Evolutionary conservation across 148 eudicot genomes (phyloP).

Genomic region (Selenicereus undatus): DNA sequence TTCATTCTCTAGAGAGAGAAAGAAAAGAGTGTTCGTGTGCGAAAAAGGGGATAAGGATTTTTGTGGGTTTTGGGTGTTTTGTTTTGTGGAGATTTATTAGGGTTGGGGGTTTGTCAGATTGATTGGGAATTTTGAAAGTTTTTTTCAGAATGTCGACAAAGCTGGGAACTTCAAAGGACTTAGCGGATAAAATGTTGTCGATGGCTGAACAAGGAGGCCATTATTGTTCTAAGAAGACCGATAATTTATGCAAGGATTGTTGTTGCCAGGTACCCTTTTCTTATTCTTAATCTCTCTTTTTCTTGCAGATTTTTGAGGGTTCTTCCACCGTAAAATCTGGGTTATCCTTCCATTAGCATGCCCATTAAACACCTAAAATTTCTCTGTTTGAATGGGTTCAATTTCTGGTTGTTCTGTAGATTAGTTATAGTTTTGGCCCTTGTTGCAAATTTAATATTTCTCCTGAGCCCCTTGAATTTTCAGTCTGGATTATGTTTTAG

Average conservation of each 20-base stretch:
- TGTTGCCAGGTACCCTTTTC: constrained; percentile 55
- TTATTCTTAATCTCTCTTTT: not conserved
- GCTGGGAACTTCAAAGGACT: constrained; percentile 32
- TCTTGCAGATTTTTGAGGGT: not conserved
- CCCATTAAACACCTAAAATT: not conserved
- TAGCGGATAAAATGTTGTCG: constrained; percentile 43
- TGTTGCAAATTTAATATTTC: not conserved
- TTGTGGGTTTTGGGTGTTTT: constrained; percentile 1
- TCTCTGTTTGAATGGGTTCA: not conserved
- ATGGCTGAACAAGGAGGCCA: constrained; percentile 75
- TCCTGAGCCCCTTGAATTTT: not conserved
- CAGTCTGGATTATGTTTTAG: not conserved
- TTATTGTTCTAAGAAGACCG: constrained; percentile 79
- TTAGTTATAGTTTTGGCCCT: not conserved
- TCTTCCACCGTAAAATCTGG: not conserved
- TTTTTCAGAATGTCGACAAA: constrained; percentile 22
- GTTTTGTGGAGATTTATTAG: not conserved
- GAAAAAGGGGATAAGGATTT: not conserved
- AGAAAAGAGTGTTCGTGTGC: not conserved
- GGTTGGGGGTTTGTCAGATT: constrained; percentile 11
- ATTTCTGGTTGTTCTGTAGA: not conserved
- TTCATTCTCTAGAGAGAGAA: too few species aligned
- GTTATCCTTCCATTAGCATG: not conserved
- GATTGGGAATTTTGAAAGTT: constrained; percentile 4
- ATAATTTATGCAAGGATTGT: constrained; percentile 55